Conservation (phyloP, 2,329 filamentous ascomycete species). For the Nemania serpens region DNA sequence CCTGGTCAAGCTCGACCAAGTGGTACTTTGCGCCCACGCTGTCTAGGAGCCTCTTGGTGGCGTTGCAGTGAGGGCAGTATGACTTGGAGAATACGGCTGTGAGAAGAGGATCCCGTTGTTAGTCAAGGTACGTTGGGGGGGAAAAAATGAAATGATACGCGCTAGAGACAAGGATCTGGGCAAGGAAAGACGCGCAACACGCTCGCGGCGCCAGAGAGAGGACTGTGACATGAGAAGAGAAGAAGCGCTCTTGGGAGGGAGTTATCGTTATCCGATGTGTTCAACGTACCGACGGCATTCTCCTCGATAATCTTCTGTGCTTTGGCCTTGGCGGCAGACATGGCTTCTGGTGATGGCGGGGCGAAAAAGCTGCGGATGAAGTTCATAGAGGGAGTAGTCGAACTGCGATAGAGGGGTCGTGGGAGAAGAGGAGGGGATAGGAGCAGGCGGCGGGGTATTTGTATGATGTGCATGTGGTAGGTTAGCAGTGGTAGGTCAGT, state of each 20-base stretch:
- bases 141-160: background rate
- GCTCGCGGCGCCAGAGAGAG: background rate
- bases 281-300: slow-evolving; percentile 74
- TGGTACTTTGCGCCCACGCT: slow-evolving; percentile 73
- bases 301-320: slow-evolving; percentile 86
- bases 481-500: background rate
- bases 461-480: slow-evolving; percentile 19
- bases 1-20: slow-evolving; percentile 81
- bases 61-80: slow-evolving; percentile 90
- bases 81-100: slow-evolving; percentile 94
- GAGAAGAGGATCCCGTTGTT: slow-evolving; percentile 13
- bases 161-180: too few relatives aligned
- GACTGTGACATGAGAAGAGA: background rate
- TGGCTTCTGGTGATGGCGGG: slow-evolving; percentile 63
- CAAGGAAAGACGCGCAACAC: too few relatives aligned
- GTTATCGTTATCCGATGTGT: background rate
- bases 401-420: slow-evolving; percentile 10
- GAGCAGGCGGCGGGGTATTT: slow-evolving; percentile 28
- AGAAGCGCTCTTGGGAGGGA: too few relatives aligned
- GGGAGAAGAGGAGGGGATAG: background rate
- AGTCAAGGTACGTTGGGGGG: slow-evolving; percentile 1
- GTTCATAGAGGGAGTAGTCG: slow-evolving; percentile 24
- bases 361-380: slow-evolving; percentile 75
- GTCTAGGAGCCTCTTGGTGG: slow-evolving; percentile 76
- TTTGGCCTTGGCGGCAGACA: slow-evolving; percentile 84